phyloP scores from a whole-genome alignment of 345 rosid genomes.

The Dipteronia sinensis region DNA sequence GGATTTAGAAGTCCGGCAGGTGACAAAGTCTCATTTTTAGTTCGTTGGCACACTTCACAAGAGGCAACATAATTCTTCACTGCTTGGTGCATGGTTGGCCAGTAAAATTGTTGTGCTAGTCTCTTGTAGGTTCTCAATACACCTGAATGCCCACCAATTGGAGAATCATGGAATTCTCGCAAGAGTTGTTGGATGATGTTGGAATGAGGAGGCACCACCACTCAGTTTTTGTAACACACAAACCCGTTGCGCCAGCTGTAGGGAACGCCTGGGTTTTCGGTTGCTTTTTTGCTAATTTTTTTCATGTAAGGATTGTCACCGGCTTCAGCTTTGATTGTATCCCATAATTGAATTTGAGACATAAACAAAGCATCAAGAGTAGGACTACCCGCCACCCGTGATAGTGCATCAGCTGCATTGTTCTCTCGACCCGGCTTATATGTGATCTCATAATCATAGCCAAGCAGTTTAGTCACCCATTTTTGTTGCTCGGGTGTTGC shows the following conservation, averaged over 20 bases:
- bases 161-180: slow-evolving; percentile 3
- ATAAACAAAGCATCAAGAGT: not conserved
- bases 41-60: not conserved
- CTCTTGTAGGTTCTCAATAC: not conserved
- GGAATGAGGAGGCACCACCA: slow-evolving; percentile 1
- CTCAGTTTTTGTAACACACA: not conserved
- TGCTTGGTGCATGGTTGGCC: slow-evolving; percentile 1
- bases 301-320: not conserved
- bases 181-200: not conserved
- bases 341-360: not conserved
- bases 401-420: not conserved
- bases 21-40: not conserved
- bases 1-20: not conserved
- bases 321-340: not conserved
- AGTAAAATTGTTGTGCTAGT: slow-evolving; percentile 14
- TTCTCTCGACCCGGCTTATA: not conserved
- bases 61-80: not conserved
- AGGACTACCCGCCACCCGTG: not conserved
- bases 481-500: not conserved
- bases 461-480: not conserved
- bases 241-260: not conserved
- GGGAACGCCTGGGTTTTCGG: not conserved
- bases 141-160: slow-evolving; percentile 8
- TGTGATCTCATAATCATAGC: not conserved
- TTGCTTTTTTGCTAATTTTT: not conserved